Evolutionary conservation across 768 basidiomycete genomes (phyloP), one percentile per base, ranked within the genome.

Genomic region (Amanita fuliginea): DNA sequence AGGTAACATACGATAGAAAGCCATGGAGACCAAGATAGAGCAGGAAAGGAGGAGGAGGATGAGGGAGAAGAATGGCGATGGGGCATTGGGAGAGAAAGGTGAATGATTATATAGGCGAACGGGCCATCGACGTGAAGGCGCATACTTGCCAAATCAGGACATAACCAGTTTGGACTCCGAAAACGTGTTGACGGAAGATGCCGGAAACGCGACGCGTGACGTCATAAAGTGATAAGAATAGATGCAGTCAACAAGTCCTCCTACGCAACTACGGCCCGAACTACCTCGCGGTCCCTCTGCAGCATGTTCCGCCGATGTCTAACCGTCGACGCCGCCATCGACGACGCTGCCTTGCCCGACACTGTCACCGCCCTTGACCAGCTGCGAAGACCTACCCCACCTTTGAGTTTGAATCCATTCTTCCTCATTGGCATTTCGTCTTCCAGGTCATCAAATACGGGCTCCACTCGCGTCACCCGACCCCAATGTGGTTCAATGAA

Each of bases 151-250:
- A 9, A 5, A 46, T 46, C 13, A 19, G 44, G 44, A 46, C 4
- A 34, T 24, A 21, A 45, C 8, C 7, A 22, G 43, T 11, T 10
- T 30, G 33, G 24, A 30, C 44, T 28, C 44, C 22, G 14, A 41
- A 48, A 48, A 48, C 47, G 47, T 40, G 47, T 48, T 48, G 39
- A 19, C 36, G 47, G 47, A 14, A 21, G 8, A 8, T 40, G 26
- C 47, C 47, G 47, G n/a, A 14, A 9, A 11, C 33, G 19, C 26
- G n/a, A 21, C 35, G 35, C 46, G 46, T 47, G 46, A 47, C 35
- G 46, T 39, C 46, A 47, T 37, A 8, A 9, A 18, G 30, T 18
- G 11, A 33, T 21, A 19, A 18, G 4, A 22, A 19, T 41, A 18
- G 18, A 41, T 10, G 5, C 28, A 28, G 28, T 9, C 22, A 39